A percentile compares a stretch with the other conserved stretches of the same genome.
Evolutionary conservation across 164 flowering plant genomes (phyloP).

Genomic region (Santalum album): DNA sequence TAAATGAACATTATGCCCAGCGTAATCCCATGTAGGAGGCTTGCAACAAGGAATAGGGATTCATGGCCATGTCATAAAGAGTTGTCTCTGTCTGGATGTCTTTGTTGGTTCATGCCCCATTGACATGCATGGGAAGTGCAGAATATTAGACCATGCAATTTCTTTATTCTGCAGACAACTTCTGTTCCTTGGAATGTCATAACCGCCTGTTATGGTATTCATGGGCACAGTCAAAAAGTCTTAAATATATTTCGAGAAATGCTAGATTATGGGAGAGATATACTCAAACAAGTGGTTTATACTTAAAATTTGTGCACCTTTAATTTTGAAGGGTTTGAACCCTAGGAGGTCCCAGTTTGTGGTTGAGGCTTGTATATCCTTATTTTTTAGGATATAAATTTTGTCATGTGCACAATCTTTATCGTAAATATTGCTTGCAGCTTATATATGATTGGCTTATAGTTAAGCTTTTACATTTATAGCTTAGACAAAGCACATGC

Average conservation of each 20-base stretch:
- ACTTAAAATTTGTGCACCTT: too few species aligned
- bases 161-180: slow-evolving; percentile 29
- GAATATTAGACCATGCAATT: slow-evolving; percentile 43
- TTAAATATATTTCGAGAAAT: slow-evolving; percentile 40
- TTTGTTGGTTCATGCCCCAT: slow-evolving; percentile 58
- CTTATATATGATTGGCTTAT: too few species aligned
- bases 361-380: too few species aligned
- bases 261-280: slow-evolving; percentile 32
- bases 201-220: slow-evolving; percentile 51
- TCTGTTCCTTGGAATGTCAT: too few species aligned
- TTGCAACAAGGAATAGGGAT: slow-evolving; percentile 43
- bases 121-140: slow-evolving; percentile 68
- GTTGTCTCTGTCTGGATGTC: slow-evolving; percentile 31
- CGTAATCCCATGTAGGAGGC: slow-evolving; percentile 58
- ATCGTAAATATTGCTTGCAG: too few species aligned
- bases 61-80: slow-evolving; percentile 35
- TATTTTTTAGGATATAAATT: too few species aligned
- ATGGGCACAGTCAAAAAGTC: slow-evolving; percentile 45
- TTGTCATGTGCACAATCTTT: too few species aligned
- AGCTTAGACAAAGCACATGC: too few species aligned
- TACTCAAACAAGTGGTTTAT: too few species aligned
- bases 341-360: too few species aligned
- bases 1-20: slow-evolving; percentile 59
- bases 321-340: too few species aligned
- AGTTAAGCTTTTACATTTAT: too few species aligned